These are phyloP conservation scores for Stachybotrys elegans DNA, from an alignment of 2,329 filamentous ascomycete species.

Conservation along the genomic window DNA sequence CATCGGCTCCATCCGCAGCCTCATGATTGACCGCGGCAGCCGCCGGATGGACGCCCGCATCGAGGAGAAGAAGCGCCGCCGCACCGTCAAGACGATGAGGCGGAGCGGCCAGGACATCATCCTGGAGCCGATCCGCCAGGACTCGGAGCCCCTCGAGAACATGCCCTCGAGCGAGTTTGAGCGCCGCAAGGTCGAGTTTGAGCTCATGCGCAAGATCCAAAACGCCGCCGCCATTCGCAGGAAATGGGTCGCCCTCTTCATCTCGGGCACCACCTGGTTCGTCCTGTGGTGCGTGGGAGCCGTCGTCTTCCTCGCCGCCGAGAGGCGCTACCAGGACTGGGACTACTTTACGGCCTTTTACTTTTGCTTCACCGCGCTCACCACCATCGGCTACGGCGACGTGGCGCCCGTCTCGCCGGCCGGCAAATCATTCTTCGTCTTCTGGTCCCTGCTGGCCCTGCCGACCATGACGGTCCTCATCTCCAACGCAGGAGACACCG, in stretches of 20 bases:
- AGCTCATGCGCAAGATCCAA: conserved; percentile 79
- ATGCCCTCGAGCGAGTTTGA: conserved; percentile 40
- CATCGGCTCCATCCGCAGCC: conserved; percentile 69
- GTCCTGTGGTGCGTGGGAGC: conserved; percentile 79
- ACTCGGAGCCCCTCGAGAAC: conserved; percentile 8
- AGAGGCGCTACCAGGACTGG: conserved; percentile 53
- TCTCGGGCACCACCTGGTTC: conserved; percentile 64
- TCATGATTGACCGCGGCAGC: conserved; percentile 55
- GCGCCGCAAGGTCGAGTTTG: conserved; percentile 65
- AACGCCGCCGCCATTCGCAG: conserved; percentile 57
- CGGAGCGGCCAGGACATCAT: conserved; percentile 40
- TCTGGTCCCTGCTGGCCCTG: conserved; percentile 82
- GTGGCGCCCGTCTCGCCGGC: conserved; percentile 70
- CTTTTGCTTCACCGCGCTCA: conserved; percentile 76
- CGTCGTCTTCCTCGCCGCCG: conserved; percentile 59
- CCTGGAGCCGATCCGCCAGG: conserved; percentile 40
- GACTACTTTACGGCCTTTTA: conserved; percentile 79
- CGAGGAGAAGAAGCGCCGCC: conserved; percentile 53
- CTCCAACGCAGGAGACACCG: conserved; percentile 76
- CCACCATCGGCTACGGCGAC: conserved; percentile 87
- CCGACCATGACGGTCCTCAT: conserved; percentile 87
- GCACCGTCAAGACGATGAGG: conserved; percentile 39
- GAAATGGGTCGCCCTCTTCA: conserved; percentile 67
- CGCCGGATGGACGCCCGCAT: conserved; percentile 50
- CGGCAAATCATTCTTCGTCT: conserved; percentile 83